Evolutionary conservation across 257 asterid species (phyloP).

Genomic region (Solanum phureja): DNA sequence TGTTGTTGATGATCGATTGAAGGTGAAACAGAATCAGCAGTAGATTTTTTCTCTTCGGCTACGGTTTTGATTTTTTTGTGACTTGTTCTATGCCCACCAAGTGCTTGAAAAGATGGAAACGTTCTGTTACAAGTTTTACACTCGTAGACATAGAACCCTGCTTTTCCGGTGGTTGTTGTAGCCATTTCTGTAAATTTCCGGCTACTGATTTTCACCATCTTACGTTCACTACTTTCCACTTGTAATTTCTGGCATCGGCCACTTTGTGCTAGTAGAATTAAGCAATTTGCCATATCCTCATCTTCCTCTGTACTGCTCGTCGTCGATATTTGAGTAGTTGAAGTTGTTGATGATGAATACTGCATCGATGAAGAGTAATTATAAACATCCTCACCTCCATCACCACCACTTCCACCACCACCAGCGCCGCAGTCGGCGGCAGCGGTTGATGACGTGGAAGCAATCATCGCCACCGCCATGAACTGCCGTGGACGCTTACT

Average conservation of each 20-base stretch:
- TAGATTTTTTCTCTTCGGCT: constrained; percentile 20
- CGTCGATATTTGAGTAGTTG: constrained; percentile 31
- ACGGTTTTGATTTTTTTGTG: constrained; percentile 55
- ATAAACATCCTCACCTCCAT: constrained; percentile 7
- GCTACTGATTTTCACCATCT: constrained; percentile 22
- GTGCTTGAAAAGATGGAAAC: constrained; percentile 81
- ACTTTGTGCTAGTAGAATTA: constrained; percentile 74
- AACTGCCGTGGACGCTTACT: constrained; percentile 45
- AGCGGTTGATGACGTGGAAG: constrained; percentile 48
- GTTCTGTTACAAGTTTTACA: constrained; percentile 70
- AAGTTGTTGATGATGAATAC: constrained; percentile 27
- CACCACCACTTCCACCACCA: constrained; percentile 7
- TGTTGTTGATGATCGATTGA: background rate
- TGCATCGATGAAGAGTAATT: constrained; percentile 6
- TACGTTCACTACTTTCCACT: constrained; percentile 1
- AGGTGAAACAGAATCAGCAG: background rate
- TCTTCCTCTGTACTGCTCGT: constrained; percentile 39
- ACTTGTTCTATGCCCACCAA: constrained; percentile 88
- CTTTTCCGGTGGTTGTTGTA: constrained; percentile 16
- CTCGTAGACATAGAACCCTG: constrained; percentile 49
- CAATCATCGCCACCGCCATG: background rate
- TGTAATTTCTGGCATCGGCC: constrained; percentile 12
- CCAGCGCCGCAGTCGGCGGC: constrained; percentile 7
- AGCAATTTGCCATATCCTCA: constrained; percentile 80
- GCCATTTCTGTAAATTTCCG: constrained; percentile 44